These are phyloP conservation scores for Eucalyptus polyanthemos DNA, from an alignment of 345 rosid genomes.

Conservation along the genomic window DNA sequence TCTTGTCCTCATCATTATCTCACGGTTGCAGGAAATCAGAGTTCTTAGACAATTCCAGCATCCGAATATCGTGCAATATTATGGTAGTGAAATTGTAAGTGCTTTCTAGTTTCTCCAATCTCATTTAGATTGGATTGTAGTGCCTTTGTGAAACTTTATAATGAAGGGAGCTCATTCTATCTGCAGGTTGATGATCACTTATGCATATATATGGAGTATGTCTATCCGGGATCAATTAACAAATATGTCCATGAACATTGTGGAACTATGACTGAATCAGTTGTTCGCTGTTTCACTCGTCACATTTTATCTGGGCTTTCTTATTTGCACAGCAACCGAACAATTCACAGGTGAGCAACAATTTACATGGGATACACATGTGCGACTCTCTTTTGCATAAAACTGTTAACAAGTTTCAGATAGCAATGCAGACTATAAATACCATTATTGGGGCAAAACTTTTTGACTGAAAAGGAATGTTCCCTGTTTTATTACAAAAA, in stretches of 20 bases:
- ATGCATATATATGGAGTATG: conserved; percentile 52
- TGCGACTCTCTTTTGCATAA: neutral
- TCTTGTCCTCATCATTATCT: neutral
- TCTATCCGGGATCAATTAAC: conserved; percentile 57
- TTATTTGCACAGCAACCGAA: conserved; percentile 45
- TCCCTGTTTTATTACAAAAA: neutral
- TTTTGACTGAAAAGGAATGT: neutral
- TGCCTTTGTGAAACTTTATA: neutral
- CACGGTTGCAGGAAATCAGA: conserved; percentile 42
- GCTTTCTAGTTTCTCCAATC: neutral
- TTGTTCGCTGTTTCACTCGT: conserved; percentile 60
- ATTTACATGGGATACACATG: neutral
- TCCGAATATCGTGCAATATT: conserved; percentile 66
- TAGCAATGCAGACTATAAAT: neutral
- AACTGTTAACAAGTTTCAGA: neutral
- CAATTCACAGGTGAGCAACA: conserved; percentile 47
- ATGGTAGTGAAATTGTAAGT: conserved; percentile 58
- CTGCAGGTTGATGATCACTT: conserved; percentile 55
- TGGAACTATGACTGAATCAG: conserved; percentile 44
- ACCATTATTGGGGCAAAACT: neutral
- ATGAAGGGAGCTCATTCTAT: neutral
- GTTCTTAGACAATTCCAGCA: conserved; percentile 33
- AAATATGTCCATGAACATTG: conserved; percentile 43
- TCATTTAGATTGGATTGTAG: neutral
- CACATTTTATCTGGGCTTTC: conserved; percentile 59